Conservation (phyloP, 805 yeast genomes). For the Yarrowia sp. region DNA sequence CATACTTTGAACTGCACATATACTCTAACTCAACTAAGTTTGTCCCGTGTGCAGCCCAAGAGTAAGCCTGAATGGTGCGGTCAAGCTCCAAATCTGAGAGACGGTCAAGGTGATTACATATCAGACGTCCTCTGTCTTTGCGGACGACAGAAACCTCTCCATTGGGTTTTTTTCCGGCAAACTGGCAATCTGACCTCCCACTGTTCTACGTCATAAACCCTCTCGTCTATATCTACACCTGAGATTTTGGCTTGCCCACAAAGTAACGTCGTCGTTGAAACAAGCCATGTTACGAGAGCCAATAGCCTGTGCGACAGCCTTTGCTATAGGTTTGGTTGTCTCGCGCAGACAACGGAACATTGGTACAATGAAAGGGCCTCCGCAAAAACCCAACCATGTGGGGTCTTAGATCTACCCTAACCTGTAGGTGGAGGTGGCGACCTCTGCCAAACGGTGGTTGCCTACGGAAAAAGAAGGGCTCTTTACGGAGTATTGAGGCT, state of each 20-base stretch:
- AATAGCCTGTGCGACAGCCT: background rate
- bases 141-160: no score
- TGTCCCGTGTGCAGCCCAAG: slow-evolving; percentile 23
- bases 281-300: slow-evolving; percentile 4
- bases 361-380: background rate
- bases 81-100: background rate
- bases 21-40: slow-evolving; percentile 14
- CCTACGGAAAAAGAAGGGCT: no score
- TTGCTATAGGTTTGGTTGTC: background rate
- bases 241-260: background rate
- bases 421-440: slow-evolving; percentile 24
- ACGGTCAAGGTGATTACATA: no score
- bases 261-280: slow-evolving; percentile 4
- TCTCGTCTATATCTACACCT: background rate
- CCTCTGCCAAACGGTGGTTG: no score
- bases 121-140: no score
- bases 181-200: no score
- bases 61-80: background rate
- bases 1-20: slow-evolving; percentile 5
- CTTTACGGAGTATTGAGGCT: background rate
- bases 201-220: no score
- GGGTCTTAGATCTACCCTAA: slow-evolving; percentile 22
- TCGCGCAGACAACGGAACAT: background rate
- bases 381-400: slow-evolving; percentile 15
- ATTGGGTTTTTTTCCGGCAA: no score